phyloP scores from a whole-genome alignment of 1,139 yeast species.

The Pichia kudriavzevii region DNA sequence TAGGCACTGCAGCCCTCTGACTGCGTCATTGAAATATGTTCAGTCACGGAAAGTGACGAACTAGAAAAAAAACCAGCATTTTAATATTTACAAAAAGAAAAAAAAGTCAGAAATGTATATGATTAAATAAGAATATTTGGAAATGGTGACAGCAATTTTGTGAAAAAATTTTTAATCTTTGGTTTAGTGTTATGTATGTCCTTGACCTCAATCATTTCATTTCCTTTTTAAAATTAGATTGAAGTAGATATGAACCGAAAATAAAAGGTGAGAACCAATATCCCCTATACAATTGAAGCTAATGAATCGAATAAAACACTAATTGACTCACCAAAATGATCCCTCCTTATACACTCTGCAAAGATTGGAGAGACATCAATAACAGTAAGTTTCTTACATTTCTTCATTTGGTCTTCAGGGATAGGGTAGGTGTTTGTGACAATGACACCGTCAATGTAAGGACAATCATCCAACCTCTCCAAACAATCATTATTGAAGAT shows the following conservation, averaged over 20 bases:
- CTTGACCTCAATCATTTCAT: no score
- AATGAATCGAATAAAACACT: constrained; percentile 86
- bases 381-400: constrained; percentile 61
- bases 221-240: no score
- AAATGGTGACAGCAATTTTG: constrained; percentile 9
- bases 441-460: constrained; percentile 79
- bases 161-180: no score
- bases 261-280: no score
- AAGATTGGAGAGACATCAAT: constrained; percentile 92
- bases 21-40: constrained; percentile 46
- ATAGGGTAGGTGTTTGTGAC: constrained; percentile 97
- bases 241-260: no score
- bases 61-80: constrained; percentile 8
- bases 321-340: constrained; percentile 94
- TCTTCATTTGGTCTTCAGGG: constrained; percentile 48
- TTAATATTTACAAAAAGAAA: constrained; percentile 2
- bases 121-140: constrained; percentile 1
- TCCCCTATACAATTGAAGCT: constrained; percentile 47
- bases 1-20: constrained; percentile 53
- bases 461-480: constrained; percentile 67
- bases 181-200: no score
- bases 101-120: background rate
- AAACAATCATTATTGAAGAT: constrained; percentile 82
- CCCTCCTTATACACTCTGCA: constrained; percentile 97
- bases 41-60: constrained; percentile 14